Evolutionary conservation across 768 basidiomycete species (phyloP).

Genomic region (Pulveroboletus ravenelii): DNA sequence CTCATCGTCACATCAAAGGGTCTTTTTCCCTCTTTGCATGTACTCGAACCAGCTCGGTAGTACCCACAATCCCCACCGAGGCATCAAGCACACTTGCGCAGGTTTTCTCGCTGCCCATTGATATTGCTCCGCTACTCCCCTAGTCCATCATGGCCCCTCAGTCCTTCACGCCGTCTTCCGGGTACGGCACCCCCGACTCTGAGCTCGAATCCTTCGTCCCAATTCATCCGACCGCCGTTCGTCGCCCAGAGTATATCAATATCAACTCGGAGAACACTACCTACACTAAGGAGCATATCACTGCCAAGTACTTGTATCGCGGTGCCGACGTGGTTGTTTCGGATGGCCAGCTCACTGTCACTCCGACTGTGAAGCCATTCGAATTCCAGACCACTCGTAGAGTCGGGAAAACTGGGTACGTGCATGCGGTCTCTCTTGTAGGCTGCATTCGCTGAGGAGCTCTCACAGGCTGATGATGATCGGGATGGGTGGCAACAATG

Average conservation of each 20-base stretch:
- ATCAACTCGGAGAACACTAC: conserved; percentile 78
- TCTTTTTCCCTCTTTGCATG: conserved; percentile 79
- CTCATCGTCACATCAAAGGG: too few species aligned
- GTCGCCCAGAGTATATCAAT: conserved; percentile 55
- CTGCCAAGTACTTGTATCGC: conserved; percentile 76
- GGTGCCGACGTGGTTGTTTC: conserved; percentile 64
- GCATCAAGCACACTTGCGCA: conserved; percentile 76
- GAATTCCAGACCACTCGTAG: conserved; percentile 89
- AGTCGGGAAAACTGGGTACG: conserved; percentile 90
- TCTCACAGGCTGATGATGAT: conserved; percentile 63
- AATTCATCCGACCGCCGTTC: conserved; percentile 75
- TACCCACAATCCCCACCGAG: conserved; percentile 84
- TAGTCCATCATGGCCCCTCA: conserved; percentile 46
- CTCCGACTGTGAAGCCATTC: conserved; percentile 72
- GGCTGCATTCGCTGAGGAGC: not conserved
- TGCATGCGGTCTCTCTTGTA: conserved; percentile 16
- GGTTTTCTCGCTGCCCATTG: conserved; percentile 53
- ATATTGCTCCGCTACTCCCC: conserved; percentile 27
- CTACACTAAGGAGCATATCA: conserved; percentile 81
- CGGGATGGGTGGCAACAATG: conserved; percentile 97
- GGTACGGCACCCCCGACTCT: conserved; percentile 68
- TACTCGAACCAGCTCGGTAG: conserved; percentile 93
- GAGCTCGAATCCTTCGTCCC: conserved; percentile 69
- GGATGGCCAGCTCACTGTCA: conserved; percentile 73
- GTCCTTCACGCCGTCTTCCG: conserved; percentile 46